Evolutionary conservation across 768 basidiomycete genomes (phyloP), one percentile per base, ranked within the genome.

Genomic region (Naematelia encephala): DNA sequence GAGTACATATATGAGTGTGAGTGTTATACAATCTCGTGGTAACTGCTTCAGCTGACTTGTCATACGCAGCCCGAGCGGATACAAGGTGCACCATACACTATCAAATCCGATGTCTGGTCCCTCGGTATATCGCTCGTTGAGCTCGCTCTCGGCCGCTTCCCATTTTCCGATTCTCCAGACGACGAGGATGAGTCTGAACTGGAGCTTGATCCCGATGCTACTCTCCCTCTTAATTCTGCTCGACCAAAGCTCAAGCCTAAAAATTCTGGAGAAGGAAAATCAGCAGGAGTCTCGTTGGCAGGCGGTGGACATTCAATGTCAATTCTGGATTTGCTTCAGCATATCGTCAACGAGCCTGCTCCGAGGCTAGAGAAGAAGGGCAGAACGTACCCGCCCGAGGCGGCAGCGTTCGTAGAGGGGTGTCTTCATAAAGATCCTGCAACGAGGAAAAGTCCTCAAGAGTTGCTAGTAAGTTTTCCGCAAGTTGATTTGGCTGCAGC

Each of bases 21-120:
- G 81, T 77, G 30, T 34, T 54, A 22, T 45, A 11, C 45, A n/a
- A 23, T 28, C 27, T 11, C n/a, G 19, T 25, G 16, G 16, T 5
- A 5, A 44, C 26, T 19, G 53, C 44, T 43, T n/a, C 39, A 43
- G 12, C 60, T 57, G 21, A 57, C 42, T 16, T 25, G 10, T n/a
- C n/a, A 59, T 60, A 30, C 30, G 2, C 78, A 99, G 96, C 96
- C 96, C 16, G 96, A 99, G 73, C 91, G 96, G 60, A 98, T 99
- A 80, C 94, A 98, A 79, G 96, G 96, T 51, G 91, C 91, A 1
- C 90, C 90, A 73, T 98, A 99, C 77, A 92, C 91, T 26, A 94
- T 99, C 78, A 98, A 98, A 79, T 97, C 93, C 2, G 96, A 99
- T 69, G 94, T 98, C 3, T 99, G 96, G 96, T 97, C 94, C 0